A percentile compares a stretch with the other conserved stretches of the same genome.
Evolutionary conservation across 2,329 filamentous ascomycete species (phyloP).

Genomic region (Colletotrichum viniferum): DNA sequence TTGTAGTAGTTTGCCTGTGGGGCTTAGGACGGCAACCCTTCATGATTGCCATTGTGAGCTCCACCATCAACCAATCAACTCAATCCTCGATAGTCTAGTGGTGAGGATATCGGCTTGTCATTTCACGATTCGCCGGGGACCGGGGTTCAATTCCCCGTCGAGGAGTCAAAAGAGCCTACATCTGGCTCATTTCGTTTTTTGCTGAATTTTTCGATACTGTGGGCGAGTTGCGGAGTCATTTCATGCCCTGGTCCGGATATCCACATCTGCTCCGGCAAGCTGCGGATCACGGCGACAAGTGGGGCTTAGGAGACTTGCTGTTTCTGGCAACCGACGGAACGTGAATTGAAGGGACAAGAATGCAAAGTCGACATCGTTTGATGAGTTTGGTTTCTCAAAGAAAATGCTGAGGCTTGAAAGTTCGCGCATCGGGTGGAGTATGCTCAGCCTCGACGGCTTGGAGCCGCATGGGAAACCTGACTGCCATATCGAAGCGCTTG

Average conservation of each 20-base stretch:
- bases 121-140: neutral
- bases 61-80: fast-evolving
- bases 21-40: neutral
- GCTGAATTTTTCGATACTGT: neutral
- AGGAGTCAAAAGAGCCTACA: neutral
- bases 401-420: neutral
- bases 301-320: neutral
- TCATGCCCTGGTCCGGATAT: neutral
- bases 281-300: neutral
- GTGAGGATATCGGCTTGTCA: neutral
- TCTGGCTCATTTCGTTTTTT: neutral
- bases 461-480: too few species aligned
- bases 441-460: too few species aligned
- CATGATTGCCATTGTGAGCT: fast-evolving
- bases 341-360: neutral
- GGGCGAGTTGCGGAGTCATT: neutral
- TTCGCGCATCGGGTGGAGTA: too few species aligned
- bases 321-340: neutral
- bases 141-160: neutral
- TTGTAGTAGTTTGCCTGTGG: neutral
- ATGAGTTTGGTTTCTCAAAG: neutral
- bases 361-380: neutral
- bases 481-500: too few species aligned
- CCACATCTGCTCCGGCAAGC: neutral
- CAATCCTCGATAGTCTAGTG: neutral